These are phyloP conservation scores for Haematococcus sp. DNA, from an alignment of 139 green algal species.

Conservation along the genomic window DNA sequence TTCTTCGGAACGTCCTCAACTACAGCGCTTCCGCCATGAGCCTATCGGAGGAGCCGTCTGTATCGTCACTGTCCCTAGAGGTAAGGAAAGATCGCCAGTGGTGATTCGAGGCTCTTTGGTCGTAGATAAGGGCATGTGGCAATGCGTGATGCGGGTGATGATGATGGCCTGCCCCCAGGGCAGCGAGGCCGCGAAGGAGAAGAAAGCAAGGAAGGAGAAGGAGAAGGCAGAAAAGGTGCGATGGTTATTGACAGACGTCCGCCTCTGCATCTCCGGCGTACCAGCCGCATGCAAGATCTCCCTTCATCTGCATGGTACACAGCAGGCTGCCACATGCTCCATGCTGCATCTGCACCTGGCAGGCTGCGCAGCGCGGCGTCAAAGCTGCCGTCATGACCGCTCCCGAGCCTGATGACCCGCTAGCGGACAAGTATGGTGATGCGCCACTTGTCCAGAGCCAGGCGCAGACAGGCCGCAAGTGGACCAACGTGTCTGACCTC, in stretches of 20 bases:
- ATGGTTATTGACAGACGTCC: neutral
- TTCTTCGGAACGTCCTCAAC: neutral
- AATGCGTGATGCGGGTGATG: neutral
- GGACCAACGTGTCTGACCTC: conserved; percentile 57
- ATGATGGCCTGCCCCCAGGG: neutral
- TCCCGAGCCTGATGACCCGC: conserved; percentile 81
- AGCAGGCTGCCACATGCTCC: neutral
- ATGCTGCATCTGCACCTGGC: neutral
- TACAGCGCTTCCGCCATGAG: neutral
- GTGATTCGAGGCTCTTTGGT: neutral
- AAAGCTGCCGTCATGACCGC: conserved; percentile 62
- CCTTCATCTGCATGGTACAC: too few species aligned
- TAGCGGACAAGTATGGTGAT: conserved; percentile 91
- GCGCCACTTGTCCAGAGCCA: conserved; percentile 77
- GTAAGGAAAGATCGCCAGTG: neutral
- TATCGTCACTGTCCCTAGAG: conserved; percentile 16
- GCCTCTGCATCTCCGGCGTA: neutral
- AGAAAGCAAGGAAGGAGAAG: conserved; percentile 22
- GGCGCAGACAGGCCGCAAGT: conserved; percentile 41
- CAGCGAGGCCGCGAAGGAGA: conserved; percentile 4
- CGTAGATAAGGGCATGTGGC: neutral
- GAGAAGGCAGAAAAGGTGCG: conserved; percentile 33
- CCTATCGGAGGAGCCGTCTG: conserved; percentile 8
- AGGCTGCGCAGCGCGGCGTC: conserved; percentile 60
- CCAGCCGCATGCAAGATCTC: too few species aligned